A percentile compares a stretch with the other conserved stretches of the same genome.
These are phyloP conservation scores for Lyophyllum shimeji DNA, from an alignment of 768 basidiomycete species.

Conservation along the genomic window DNA sequence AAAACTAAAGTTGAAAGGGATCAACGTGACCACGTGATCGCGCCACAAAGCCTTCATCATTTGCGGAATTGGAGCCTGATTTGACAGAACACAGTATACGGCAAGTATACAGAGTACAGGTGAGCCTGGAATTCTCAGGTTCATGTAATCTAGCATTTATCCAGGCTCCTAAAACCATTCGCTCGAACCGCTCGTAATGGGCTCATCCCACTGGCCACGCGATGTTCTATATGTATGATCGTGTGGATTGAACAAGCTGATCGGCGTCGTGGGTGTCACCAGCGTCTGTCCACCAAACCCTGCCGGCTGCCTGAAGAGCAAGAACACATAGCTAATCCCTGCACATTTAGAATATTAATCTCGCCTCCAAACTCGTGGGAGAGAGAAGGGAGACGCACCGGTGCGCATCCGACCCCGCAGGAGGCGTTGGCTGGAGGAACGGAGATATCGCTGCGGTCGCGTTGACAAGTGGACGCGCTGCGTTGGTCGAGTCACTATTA, in stretches of 20 bases:
- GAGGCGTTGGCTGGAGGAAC: constrained; percentile 17
- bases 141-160: neutral
- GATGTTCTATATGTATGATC: too few relatives aligned
- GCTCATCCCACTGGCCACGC: too few relatives aligned
- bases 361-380: neutral
- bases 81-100: too few relatives aligned
- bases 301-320: constrained; percentile 43
- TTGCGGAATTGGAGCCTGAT: too few relatives aligned
- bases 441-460: constrained; percentile 39
- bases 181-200: neutral
- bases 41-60: too few relatives aligned
- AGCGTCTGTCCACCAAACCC: constrained; percentile 40
- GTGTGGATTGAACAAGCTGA: constrained; percentile 41
- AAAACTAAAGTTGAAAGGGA: too few relatives aligned
- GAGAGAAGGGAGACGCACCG: neutral
- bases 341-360: constrained; percentile 1
- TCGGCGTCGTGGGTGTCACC: constrained; percentile 34
- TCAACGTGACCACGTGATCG: too few relatives aligned
- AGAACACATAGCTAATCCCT: constrained; percentile 40
- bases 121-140: neutral
- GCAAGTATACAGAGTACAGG: too few relatives aligned
- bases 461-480: constrained; percentile 26
- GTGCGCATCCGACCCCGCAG: neutral
- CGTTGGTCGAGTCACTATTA: neutral
- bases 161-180: neutral